These are phyloP conservation scores for Paramecium sexaurelia DNA, from an alignment of 73 alveolate genomes.

Conservation along the genomic window DNA sequence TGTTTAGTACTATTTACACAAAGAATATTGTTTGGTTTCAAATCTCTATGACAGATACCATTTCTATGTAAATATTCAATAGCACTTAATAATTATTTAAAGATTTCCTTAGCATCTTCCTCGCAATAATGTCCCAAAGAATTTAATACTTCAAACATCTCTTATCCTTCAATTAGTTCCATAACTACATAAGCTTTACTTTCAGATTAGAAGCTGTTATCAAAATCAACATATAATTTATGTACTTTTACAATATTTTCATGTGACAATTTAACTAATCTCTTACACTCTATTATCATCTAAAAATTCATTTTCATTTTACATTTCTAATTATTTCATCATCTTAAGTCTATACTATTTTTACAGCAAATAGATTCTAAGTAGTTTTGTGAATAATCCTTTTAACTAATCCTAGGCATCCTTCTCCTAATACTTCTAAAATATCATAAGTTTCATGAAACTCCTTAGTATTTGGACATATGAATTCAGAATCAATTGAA, in stretches of 20 bases:
- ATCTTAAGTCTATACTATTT: conserved; percentile 47
- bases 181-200: conserved; percentile 31
- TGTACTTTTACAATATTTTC: conserved; percentile 55
- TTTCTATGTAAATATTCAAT: conserved; percentile 59
- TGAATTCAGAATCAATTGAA: not conserved
- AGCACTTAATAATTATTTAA: conserved; percentile 45
- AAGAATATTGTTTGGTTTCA: conserved; percentile 60
- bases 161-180: conserved; percentile 61
- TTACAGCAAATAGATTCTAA: conserved; percentile 10
- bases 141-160: conserved; percentile 61
- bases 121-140: conserved; percentile 55
- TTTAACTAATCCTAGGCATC: conserved; percentile 64
- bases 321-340: conserved; percentile 62
- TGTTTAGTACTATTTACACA: conserved; percentile 47
- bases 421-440: conserved; percentile 57
- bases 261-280: conserved; percentile 38
- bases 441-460: not conserved
- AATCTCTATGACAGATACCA: conserved; percentile 59
- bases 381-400: conserved; percentile 20
- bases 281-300: conserved; percentile 58
- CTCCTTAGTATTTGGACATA: not conserved
- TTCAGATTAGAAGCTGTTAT: conserved; percentile 31
- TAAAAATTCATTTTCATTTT: not conserved
- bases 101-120: conserved; percentile 40
- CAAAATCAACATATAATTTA: conserved; percentile 54